These are phyloP conservation scores for Eucommia ulmoides DNA, from an alignment of 257 asterid genomes.

Conservation along the genomic window DNA sequence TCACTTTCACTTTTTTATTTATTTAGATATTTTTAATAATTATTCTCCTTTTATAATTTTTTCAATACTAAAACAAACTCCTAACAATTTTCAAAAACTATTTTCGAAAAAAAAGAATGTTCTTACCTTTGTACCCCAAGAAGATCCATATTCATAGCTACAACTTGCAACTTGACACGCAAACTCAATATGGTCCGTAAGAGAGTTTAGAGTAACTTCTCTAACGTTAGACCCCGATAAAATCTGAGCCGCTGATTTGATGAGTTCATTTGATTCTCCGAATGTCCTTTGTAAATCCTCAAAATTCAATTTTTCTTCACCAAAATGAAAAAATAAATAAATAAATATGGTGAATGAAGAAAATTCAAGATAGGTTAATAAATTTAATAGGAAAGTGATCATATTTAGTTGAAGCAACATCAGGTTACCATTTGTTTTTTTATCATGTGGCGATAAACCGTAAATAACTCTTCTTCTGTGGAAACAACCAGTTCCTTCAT, in stretches of 20 bases:
- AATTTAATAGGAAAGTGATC: too few species aligned
- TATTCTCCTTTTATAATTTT: too few species aligned
- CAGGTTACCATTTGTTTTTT: conserved; percentile 9
- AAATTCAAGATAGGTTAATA: not conserved
- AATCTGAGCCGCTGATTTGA: conserved; percentile 7
- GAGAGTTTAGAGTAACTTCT: not conserved
- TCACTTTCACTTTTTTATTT: too few species aligned
- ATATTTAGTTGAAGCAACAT: not conserved
- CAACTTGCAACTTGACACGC: conserved; percentile 18
- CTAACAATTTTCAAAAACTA: too few species aligned
- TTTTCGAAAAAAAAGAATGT: too few species aligned
- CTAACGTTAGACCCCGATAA: conserved; percentile 8
- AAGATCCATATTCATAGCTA: conserved; percentile 15
- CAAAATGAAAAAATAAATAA: not conserved
- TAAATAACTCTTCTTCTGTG: conserved; percentile 25
- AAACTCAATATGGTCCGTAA: conserved; percentile 8
- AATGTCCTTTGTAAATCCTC: conserved; percentile 11
- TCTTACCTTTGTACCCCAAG: conserved; percentile 29
- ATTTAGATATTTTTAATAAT: too few species aligned
- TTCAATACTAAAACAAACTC: too few species aligned
- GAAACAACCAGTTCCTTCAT: conserved; percentile 29
- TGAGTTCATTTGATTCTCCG: conserved; percentile 16
- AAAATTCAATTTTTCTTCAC: not conserved
- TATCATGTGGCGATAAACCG: conserved; percentile 17
- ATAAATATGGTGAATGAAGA: not conserved